These are phyloP conservation scores for Alternaria viburni DNA, from an alignment of 2,329 filamentous ascomycete genomes.

Conservation along the genomic window DNA sequence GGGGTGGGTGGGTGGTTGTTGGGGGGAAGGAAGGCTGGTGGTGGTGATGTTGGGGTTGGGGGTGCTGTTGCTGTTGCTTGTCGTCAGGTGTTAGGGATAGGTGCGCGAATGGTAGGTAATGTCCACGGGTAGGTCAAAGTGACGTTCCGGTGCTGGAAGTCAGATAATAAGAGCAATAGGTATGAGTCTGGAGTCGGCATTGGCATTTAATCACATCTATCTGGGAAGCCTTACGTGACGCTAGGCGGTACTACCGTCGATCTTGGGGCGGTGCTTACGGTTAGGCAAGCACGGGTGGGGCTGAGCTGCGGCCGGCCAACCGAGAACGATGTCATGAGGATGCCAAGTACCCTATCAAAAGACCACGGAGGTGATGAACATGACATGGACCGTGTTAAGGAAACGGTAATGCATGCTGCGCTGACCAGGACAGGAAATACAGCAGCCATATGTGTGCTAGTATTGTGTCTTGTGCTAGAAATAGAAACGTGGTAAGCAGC, in stretches of 20 bases:
- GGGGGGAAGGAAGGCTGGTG: neutral
- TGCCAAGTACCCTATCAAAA: neutral
- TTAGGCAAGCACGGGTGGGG: constrained; percentile 1
- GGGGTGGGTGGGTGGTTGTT: neutral
- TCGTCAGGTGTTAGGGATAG: neutral
- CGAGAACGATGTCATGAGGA: neutral
- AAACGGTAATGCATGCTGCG: neutral
- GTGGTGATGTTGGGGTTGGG: neutral
- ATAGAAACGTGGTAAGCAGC: neutral
- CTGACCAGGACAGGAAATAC: neutral
- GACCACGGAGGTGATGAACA: neutral
- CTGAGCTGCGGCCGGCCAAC: neutral
- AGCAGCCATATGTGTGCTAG: neutral
- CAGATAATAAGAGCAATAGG: neutral
- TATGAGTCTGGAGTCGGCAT: neutral
- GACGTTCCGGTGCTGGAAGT: neutral
- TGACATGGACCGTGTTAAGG: neutral
- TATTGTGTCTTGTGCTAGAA: neutral
- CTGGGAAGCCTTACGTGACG: neutral
- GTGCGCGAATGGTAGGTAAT: neutral
- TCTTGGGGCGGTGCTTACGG: constrained; percentile 4
- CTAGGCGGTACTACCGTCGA: neutral
- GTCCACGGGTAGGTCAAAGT: neutral
- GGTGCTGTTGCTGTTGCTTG: neutral
- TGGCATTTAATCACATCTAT: neutral